Conservation (phyloP, 371 early-diverging fungal genomes). For the Saksenaea oblongispora region DNA sequence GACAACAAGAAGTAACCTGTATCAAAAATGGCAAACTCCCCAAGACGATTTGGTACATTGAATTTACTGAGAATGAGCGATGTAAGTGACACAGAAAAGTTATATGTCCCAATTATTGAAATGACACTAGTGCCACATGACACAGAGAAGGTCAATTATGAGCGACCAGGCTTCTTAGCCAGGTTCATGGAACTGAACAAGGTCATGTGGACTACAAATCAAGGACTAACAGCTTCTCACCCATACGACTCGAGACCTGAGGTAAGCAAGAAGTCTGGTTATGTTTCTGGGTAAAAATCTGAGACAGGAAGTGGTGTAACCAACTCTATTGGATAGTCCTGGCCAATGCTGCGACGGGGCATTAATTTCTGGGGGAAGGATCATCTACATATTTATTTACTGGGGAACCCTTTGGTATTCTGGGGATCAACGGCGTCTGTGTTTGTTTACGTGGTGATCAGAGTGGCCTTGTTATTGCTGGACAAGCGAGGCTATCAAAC, state of each 20-base stretch:
- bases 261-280: conserved; percentile 19
- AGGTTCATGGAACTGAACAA: conserved; percentile 87
- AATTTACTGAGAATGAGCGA: conserved; percentile 44
- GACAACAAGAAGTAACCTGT: conserved; percentile 94
- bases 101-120: background rate
- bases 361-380: conserved; percentile 93
- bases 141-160: conserved; percentile 53
- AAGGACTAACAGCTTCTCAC: conserved; percentile 87
- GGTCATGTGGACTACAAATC: conserved; percentile 90
- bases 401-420: conserved; percentile 97
- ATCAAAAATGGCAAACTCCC: conserved; percentile 63
- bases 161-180: conserved; percentile 68
- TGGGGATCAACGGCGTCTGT: conserved; percentile 76
- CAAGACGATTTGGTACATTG: conserved; percentile 71
- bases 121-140: conserved; percentile 46
- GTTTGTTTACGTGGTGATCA: conserved; percentile 61
- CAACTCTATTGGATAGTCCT: conserved; percentile 31
- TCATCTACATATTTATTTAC: conserved; percentile 83
- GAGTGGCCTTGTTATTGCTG: conserved; percentile 62
- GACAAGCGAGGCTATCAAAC: conserved; percentile 78
- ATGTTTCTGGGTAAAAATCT: background rate
- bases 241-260: conserved; percentile 91
- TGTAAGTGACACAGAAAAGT: conserved; percentile 39
- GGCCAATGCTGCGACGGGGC: conserved; percentile 91
- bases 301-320: background rate